A percentile compares a stretch with the other conserved stretches of the same genome.
Evolutionary conservation across 2,329 filamentous ascomycete species (phyloP).

Genomic region (Trichoderma pleuroti): DNA sequence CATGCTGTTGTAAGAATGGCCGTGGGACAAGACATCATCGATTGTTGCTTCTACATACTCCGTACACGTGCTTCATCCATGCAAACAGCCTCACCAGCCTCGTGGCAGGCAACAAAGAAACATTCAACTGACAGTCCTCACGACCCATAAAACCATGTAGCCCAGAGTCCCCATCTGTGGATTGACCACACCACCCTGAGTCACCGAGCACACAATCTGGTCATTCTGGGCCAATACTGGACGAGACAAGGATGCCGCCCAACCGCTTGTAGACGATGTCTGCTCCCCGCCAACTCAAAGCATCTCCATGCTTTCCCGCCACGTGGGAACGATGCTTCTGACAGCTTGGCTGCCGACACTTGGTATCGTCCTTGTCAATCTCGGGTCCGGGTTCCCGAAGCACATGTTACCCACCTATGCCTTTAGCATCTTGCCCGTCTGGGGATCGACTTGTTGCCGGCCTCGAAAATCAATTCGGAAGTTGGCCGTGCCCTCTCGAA

Average conservation of each 20-base stretch:
- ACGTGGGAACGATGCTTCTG: background rate
- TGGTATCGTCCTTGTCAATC: background rate
- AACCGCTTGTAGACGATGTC: background rate
- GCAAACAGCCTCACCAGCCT: background rate
- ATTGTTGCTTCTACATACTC: background rate
- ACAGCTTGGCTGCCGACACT: background rate
- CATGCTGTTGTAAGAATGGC: background rate
- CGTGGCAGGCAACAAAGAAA: background rate
- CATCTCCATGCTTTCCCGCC: background rate
- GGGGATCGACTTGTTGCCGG: constrained; percentile 9
- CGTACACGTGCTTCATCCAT: background rate
- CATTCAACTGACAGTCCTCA: background rate
- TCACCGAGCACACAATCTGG: background rate
- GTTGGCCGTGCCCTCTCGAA: constrained; percentile 18
- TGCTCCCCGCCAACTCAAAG: background rate
- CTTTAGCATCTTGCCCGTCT: constrained; percentile 12
- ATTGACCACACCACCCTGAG: background rate
- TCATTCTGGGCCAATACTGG: background rate
- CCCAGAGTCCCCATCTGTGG: background rate
- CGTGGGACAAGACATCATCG: background rate
- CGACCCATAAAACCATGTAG: background rate
- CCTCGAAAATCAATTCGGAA: constrained; percentile 13
- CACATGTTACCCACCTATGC: background rate
- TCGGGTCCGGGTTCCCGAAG: background rate
- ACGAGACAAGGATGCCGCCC: background rate